Conservation (phyloP, 352 stramenopile genomes). For the Globisporangium acanthophoron region DNA sequence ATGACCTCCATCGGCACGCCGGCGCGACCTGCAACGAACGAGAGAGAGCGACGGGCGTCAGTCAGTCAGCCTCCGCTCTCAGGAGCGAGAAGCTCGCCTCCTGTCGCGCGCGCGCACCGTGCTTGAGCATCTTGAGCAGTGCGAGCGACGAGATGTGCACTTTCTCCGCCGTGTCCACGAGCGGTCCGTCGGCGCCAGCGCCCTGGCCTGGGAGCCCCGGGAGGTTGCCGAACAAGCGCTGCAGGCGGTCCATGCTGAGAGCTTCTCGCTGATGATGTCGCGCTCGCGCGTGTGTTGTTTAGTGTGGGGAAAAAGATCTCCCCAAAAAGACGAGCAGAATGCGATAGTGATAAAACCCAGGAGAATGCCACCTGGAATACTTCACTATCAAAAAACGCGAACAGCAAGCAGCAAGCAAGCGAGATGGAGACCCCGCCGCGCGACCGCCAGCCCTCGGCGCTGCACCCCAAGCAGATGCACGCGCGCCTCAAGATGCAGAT, state of each 20-base stretch:
- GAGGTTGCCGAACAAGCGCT: slow-evolving; percentile 83
- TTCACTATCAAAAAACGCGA: background rate
- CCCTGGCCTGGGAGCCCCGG: slow-evolving; percentile 67
- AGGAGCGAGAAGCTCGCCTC: too few relatives aligned
- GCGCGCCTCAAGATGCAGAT: slow-evolving; percentile 71
- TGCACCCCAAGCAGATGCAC: slow-evolving; percentile 51
- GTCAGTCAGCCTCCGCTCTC: background rate
- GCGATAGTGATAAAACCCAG: background rate
- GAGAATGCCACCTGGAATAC: background rate
- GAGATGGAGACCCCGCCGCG: slow-evolving; percentile 66
- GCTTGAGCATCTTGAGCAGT: slow-evolving; percentile 99
- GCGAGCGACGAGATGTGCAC: slow-evolving; percentile 99
- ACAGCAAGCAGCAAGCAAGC: background rate
- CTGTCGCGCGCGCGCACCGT: slow-evolving; percentile 56
- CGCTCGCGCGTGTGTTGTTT: too few relatives aligned
- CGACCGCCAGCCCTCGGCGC: slow-evolving; percentile 28
- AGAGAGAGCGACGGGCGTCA: background rate
- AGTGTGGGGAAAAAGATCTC: too few relatives aligned
- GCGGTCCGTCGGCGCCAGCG: slow-evolving; percentile 84
- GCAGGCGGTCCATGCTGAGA: slow-evolving; percentile 68
- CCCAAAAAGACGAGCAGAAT: too few relatives aligned
- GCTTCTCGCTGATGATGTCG: too few relatives aligned
- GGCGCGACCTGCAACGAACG: slow-evolving; percentile 62
- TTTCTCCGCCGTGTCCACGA: slow-evolving; percentile 98
- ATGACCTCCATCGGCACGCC: slow-evolving; percentile 99